Percentiles rank a stretch among this genome's conserved stretches.
Evolutionary conservation across 1,284 basidiomycete species (phyloP).

Genomic region (Lentinula novae-zelandiae): DNA sequence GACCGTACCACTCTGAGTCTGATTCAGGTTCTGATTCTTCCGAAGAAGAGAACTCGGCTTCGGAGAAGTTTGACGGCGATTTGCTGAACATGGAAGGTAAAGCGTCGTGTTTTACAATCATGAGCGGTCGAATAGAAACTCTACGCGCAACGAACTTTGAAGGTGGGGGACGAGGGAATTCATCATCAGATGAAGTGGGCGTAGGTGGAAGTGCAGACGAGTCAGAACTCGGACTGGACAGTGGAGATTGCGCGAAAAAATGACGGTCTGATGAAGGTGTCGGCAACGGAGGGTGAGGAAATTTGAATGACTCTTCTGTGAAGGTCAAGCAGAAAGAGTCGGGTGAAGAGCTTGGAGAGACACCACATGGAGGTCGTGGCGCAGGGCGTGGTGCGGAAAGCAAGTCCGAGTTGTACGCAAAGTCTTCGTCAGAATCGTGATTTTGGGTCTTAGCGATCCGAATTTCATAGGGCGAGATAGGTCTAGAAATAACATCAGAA

Average conservation of each 20-base stretch:
- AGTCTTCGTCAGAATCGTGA: conserved; percentile 3
- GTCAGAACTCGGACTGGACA: conserved; percentile 30
- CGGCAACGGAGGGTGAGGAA: conserved; percentile 32
- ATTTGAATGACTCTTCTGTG: conserved; percentile 28
- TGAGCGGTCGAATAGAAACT: conserved; percentile 33
- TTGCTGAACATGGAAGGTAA: conserved; percentile 12
- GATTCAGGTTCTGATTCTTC: conserved; percentile 31
- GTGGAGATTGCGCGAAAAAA: conserved; percentile 24
- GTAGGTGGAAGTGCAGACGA: conserved; percentile 32
- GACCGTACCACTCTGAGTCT: conserved; percentile 38
- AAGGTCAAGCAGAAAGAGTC: conserved; percentile 33
- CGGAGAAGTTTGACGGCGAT: conserved; percentile 11
- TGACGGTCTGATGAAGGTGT: conserved; percentile 21
- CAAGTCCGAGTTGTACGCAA: conserved; percentile 1
- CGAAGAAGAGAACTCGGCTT: background rate
- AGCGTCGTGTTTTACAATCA: conserved; percentile 30
- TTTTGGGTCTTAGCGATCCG: conserved; percentile 8
- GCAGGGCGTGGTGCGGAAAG: conserved; percentile 25
- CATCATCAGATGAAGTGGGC: conserved; percentile 37
- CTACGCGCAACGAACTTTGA: conserved; percentile 25
- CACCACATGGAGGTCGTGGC: conserved; percentile 21
- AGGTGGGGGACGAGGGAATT: conserved; percentile 22
- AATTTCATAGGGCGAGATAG: conserved; percentile 10
- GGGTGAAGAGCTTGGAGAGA: conserved; percentile 20
- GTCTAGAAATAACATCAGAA: background rate